Evolutionary conservation across 345 rosid genomes (phyloP), one percentile per base, ranked within the genome.

Genomic region (Orychophragmus violaceus): DNA sequence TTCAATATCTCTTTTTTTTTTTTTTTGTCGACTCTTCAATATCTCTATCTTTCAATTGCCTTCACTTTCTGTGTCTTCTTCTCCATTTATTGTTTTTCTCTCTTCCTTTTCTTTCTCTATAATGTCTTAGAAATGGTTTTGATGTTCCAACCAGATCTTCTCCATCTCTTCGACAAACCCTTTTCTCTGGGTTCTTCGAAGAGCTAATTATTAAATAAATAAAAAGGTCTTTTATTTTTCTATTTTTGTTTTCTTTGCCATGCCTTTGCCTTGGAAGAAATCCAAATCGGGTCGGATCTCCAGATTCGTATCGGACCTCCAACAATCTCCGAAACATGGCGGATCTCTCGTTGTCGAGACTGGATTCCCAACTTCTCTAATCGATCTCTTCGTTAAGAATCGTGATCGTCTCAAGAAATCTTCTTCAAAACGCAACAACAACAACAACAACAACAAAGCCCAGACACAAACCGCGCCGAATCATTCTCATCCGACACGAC

Each of bases 261-360:
- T 91, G 98, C 88, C 86, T 67, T 75, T 88, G 32, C 91, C 86
- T 37, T 90, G 97, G 96, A 93, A 86, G 68, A 93, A 86, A 61
- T 12, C 74, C 8, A 80, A 53, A 56, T 74, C 72, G 27, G 62
- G 80, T 59, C 79, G 89, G 70, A 68, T 88, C 45, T 86, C 92
- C 6, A 84, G 85, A 37, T 39, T 90, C 28, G 78, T 93, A 8
- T 75, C 96, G 33, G 97, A 87, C 69, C 80, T 93, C 63, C 95
- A 83, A 56, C 74, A 80, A 33, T 76, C 91, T 12, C 88, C 90
- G 0, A 90, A 83, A 75, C 86, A 59, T 29, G 84, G 87, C 11
- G 84, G 81, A 48, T 90, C 96, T 3, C 83, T 87, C 12, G 90
- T 90, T 11, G 91, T 93, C 5, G 81, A 87, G 65, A 89, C 97